A percentile compares a stretch with the other conserved stretches of the same genome.
Evolutionary conservation across 306 rosid species (phyloP).

Genomic region (Delonix regia): DNA sequence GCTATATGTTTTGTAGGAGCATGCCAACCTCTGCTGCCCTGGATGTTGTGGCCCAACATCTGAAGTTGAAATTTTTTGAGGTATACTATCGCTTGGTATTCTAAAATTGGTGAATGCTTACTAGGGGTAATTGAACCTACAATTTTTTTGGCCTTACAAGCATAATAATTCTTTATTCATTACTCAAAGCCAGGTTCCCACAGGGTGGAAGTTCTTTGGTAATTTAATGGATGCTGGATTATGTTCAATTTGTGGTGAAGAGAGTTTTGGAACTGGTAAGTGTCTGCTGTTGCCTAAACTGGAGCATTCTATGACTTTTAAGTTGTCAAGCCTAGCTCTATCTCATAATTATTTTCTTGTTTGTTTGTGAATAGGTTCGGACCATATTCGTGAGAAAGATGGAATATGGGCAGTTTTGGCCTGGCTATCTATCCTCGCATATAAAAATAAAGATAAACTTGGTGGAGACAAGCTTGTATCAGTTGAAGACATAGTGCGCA

Average conservation of each 20-base stretch:
- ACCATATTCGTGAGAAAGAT: conserved; percentile 97
- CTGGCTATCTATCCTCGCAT: conserved; percentile 88
- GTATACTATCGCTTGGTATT: conserved; percentile 44
- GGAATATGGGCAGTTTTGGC: conserved; percentile 99
- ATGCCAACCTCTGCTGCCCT: conserved; percentile 99
- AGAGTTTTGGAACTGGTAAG: conserved; percentile 99
- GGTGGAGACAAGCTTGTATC: conserved; percentile 77
- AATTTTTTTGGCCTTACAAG: not conserved
- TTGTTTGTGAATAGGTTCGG: conserved; percentile 72
- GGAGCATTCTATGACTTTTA: conserved; percentile 21
- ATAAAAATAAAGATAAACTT: conserved; percentile 82
- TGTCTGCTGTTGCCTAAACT: conserved; percentile 26
- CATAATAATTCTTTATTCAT: conserved; percentile 15
- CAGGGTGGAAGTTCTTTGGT: conserved; percentile 99
- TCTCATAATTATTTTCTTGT: conserved; percentile 34
- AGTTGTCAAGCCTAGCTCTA: conserved; percentile 6
- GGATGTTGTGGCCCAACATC: conserved; percentile 93
- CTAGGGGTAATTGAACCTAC: conserved; percentile 8
- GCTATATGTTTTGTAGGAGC: conserved; percentile 67
- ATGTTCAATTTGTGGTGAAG: conserved; percentile 96
- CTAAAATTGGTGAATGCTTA: not conserved
- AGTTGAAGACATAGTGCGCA: conserved; percentile 95
- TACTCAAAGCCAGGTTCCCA: conserved; percentile 74
- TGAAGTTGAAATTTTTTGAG: conserved; percentile 95
- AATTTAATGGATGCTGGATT: conserved; percentile 96